Conservation (phyloP, 2,329 filamentous ascomycete species). For the Lomentospora prolificans region DNA sequence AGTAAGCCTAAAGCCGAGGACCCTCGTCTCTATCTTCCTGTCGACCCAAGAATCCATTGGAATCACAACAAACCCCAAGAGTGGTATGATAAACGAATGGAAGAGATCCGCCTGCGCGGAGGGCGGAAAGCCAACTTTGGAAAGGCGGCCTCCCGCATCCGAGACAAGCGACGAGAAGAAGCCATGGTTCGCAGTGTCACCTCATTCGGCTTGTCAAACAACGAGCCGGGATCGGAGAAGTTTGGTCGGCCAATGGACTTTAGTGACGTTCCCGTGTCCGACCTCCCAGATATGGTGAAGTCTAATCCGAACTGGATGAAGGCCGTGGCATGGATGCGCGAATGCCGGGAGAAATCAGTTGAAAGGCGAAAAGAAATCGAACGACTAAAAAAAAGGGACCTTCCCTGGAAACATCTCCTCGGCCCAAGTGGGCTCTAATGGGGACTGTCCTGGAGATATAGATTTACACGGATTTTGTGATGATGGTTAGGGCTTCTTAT, state of each 20-base stretch:
- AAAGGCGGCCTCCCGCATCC: conserved; percentile 28
- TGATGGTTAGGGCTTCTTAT: background rate
- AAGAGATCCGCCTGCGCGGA: conserved; percentile 38
- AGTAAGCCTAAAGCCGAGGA: background rate
- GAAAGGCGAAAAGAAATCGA: conserved; percentile 7
- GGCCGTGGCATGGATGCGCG: conserved; percentile 27
- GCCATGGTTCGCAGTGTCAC: conserved; percentile 10
- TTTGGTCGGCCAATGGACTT: conserved; percentile 24
- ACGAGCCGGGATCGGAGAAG: conserved; percentile 15
- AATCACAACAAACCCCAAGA: conserved; percentile 29
- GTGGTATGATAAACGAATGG: conserved; percentile 37
- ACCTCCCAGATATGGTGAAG: conserved; percentile 33
- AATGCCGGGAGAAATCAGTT: conserved; percentile 15
- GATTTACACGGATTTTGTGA: no score
- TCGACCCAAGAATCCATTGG: conserved; percentile 43
- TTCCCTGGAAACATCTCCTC: conserved; percentile 1
- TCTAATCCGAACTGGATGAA: conserved; percentile 35
- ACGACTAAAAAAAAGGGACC: background rate
- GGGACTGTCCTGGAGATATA: no score
- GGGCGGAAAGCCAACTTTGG: conserved; percentile 42
- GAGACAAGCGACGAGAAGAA: conserved; percentile 19
- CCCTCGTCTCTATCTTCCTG: background rate
- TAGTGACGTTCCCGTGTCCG: conserved; percentile 25
- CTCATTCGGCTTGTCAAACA: conserved; percentile 10
- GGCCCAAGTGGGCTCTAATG: conserved; percentile 1